Evolutionary conservation across 2,329 filamentous ascomycete species (phyloP).

Genomic region (Trichoderma sp.): DNA sequence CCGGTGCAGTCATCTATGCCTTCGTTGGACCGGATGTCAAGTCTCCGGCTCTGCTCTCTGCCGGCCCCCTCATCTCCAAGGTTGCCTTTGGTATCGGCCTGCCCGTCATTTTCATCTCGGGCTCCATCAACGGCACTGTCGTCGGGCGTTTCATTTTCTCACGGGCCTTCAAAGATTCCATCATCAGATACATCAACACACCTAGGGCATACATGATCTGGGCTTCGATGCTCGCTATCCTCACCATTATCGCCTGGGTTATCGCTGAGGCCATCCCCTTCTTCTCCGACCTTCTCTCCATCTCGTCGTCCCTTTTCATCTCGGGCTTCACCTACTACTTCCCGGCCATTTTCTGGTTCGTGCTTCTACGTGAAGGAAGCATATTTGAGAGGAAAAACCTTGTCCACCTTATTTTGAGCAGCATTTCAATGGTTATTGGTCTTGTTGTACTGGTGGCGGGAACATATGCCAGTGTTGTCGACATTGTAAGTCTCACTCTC

Average conservation of each 20-base stretch:
- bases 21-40: slow-evolving; percentile 62
- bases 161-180: slow-evolving; percentile 42
- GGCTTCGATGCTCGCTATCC: slow-evolving; percentile 52
- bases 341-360: slow-evolving; percentile 41
- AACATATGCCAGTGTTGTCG: slow-evolving; percentile 28
- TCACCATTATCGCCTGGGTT: slow-evolving; percentile 64
- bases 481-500: slow-evolving; percentile 26
- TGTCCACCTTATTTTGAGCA: slow-evolving; percentile 24
- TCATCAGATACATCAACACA: slow-evolving; percentile 48
- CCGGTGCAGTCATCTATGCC: slow-evolving; percentile 65
- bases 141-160: slow-evolving; percentile 46
- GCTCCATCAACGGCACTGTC: slow-evolving; percentile 61
- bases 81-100: slow-evolving; percentile 67
- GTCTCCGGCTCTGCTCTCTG: slow-evolving; percentile 66
- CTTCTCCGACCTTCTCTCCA: slow-evolving; percentile 62
- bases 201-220: slow-evolving; percentile 50
- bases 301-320: slow-evolving; percentile 48
- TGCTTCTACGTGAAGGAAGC: slow-evolving; percentile 32
- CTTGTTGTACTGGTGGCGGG: slow-evolving; percentile 27
- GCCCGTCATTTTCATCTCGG: slow-evolving; percentile 71
- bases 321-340: slow-evolving; percentile 38
- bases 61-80: slow-evolving; percentile 57
- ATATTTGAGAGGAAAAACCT: slow-evolving; percentile 29
- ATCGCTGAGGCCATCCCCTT: slow-evolving; percentile 70
- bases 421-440: slow-evolving; percentile 27